Evolutionary conservation across 2,329 filamentous ascomycete species (phyloP).

Genomic region (Trichoderma simmonsii): DNA sequence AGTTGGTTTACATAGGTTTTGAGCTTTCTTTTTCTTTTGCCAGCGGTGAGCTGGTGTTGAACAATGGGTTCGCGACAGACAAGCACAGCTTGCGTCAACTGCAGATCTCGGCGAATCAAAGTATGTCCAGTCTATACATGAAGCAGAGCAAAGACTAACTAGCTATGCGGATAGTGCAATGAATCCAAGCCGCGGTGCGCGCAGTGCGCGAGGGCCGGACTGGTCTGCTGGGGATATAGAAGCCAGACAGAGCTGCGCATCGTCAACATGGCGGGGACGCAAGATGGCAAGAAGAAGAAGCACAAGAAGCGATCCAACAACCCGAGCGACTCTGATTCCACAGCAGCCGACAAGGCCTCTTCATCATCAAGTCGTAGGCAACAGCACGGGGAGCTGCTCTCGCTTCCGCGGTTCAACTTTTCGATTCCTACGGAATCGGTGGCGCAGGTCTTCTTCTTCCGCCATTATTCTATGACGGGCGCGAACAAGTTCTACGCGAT

Average conservation of each 20-base stretch:
- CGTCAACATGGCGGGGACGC: neutral
- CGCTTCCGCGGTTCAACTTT: neutral
- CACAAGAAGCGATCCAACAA: neutral
- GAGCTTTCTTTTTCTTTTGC: neutral
- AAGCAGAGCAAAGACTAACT: neutral
- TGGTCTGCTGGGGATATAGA: slow-evolving; percentile 7
- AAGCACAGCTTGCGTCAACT: neutral
- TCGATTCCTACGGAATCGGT: neutral
- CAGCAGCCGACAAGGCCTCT: neutral
- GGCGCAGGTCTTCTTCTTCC: slow-evolving; percentile 2
- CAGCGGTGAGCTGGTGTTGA: neutral
- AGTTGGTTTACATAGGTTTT: neutral
- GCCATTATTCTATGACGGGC: neutral
- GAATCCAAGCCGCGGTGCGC: slow-evolving; percentile 1
- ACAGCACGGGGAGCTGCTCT: neutral
- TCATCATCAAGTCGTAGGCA: neutral
- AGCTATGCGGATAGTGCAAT: neutral
- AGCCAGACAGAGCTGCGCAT: neutral
- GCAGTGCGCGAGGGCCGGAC: neutral
- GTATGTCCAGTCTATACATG: neutral
- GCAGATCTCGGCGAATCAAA: neutral
- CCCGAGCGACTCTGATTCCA: neutral
- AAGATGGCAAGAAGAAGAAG: neutral
- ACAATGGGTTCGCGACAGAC: neutral
- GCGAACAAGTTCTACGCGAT: neutral